Evolutionary conservation across 1,284 basidiomycete genomes (phyloP).

Genomic region (Cryptococcus sp.): DNA sequence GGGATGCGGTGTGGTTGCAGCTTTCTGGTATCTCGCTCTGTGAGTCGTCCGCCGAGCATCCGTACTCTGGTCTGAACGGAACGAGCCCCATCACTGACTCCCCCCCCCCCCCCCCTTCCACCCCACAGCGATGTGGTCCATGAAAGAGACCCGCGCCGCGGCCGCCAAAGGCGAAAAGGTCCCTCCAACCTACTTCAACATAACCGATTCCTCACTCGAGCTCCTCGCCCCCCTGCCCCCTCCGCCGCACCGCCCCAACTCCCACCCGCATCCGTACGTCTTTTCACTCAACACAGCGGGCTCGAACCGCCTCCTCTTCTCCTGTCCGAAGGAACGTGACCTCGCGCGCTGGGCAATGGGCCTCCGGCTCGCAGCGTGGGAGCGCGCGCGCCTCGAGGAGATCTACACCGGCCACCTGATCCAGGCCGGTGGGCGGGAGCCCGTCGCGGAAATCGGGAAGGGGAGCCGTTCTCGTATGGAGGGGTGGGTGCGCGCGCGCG

Average conservation of each 20-base stretch:
- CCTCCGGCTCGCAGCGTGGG: constrained; percentile 87
- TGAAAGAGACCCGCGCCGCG: constrained; percentile 50
- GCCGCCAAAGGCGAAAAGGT: constrained; percentile 47
- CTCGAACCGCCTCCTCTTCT: constrained; percentile 84
- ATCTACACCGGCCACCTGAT: constrained; percentile 95
- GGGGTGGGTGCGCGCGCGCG: constrained; percentile 86
- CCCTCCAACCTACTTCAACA: constrained; percentile 47
- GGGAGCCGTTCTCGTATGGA: constrained; percentile 60
- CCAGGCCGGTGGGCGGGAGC: constrained; percentile 64
- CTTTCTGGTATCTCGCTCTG: constrained; percentile 88
- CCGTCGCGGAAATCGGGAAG: constrained; percentile 58
- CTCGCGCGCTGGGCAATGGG: constrained; percentile 88
- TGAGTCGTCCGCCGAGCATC: constrained; percentile 13
- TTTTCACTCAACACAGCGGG: constrained; percentile 93
- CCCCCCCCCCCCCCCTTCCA: too few species aligned
- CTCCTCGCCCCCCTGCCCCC: constrained; percentile 55
- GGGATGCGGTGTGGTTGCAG: constrained; percentile 90
- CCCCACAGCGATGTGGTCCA: constrained; percentile 47
- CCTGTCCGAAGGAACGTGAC: constrained; percentile 67
- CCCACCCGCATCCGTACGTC: constrained; percentile 63
- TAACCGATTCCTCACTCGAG: constrained; percentile 53
- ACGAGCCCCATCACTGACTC: not conserved
- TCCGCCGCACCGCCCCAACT: constrained; percentile 51
- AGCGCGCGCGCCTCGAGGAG: constrained; percentile 91
- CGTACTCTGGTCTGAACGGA: not conserved